phyloP scores from a whole-genome alignment of 2,329 filamentous ascomycete species.

The Ophiostoma populinum region DNA sequence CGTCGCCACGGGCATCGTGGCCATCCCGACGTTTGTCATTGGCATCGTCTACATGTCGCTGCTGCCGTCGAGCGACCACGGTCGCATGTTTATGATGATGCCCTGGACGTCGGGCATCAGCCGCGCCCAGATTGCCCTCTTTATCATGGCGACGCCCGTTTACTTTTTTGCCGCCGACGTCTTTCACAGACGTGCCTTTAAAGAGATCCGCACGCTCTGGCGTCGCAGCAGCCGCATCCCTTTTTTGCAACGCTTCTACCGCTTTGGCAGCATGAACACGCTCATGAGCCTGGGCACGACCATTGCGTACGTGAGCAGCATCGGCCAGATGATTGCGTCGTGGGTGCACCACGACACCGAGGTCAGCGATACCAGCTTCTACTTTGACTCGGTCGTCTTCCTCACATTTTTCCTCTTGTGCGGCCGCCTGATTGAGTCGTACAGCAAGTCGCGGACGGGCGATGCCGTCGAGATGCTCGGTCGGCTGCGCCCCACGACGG shows the following conservation, averaged over 20 bases:
- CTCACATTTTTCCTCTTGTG: slow-evolving; percentile 71
- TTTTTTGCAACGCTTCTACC: slow-evolving; percentile 59
- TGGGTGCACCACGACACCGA: slow-evolving; percentile 25
- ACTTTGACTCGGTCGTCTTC: slow-evolving; percentile 90
- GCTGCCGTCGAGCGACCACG: slow-evolving; percentile 38
- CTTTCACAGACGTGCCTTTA: slow-evolving; percentile 64
- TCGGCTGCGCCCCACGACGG: slow-evolving; percentile 60
- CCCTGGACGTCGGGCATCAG: slow-evolving; percentile 57
- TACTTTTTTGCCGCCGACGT: slow-evolving; percentile 77
- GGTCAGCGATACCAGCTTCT: slow-evolving; percentile 39
- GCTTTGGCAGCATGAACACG: slow-evolving; percentile 96
- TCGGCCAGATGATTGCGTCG: slow-evolving; percentile 56
- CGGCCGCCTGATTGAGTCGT: slow-evolving; percentile 64
- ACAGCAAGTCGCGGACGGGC: slow-evolving; percentile 80
- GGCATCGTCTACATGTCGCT: slow-evolving; percentile 87
- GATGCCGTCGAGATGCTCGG: slow-evolving; percentile 69
- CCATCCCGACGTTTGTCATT: slow-evolving; percentile 71
- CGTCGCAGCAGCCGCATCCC: slow-evolving; percentile 55
- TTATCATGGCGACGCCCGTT: slow-evolving; percentile 67
- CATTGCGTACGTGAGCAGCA: slow-evolving; percentile 71
- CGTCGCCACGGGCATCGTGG: slow-evolving; percentile 47
- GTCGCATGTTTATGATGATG: slow-evolving; percentile 49
- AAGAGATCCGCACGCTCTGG: slow-evolving; percentile 67
- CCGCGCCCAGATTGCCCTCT: slow-evolving; percentile 61
- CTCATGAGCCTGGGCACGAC: slow-evolving; percentile 77